Conservation (phyloP, 1,284 basidiomycete species). For the Chalciporus sp. region DNA sequence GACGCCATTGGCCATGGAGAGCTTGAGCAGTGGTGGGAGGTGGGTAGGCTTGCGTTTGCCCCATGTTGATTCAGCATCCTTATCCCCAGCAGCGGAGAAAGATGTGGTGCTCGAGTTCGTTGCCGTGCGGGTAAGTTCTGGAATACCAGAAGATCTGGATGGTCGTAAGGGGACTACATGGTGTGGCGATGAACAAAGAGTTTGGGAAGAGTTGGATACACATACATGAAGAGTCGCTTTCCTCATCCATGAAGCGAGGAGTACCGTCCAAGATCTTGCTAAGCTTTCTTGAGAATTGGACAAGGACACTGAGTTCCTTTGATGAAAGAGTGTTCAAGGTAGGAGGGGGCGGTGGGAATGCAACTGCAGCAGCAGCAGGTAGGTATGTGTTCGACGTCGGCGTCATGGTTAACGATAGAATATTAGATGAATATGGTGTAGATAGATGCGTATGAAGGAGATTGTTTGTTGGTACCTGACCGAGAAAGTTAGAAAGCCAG, state of each 20-base stretch:
- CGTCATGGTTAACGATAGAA: constrained; percentile 8
- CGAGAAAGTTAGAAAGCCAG: neutral
- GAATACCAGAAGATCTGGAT: neutral
- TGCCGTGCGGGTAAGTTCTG: constrained; percentile 1
- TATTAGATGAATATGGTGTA: constrained; percentile 4
- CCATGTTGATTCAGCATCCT: constrained; percentile 21
- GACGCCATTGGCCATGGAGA: constrained; percentile 3
- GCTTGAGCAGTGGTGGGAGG: constrained; percentile 26
- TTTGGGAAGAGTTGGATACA: neutral
- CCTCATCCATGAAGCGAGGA: constrained; percentile 51
- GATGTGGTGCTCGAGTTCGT: neutral
- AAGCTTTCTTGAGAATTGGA: constrained; percentile 63
- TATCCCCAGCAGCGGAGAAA: neutral
- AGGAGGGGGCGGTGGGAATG: constrained; percentile 57
- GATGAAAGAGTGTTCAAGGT: constrained; percentile 59
- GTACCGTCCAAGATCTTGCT: constrained; percentile 60
- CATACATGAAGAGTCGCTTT: constrained; percentile 27
- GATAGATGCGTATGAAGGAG: neutral
- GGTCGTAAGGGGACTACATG: constrained; percentile 8
- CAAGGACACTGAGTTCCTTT: constrained; percentile 55
- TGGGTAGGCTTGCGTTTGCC: constrained; percentile 31
- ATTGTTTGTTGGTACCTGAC: constrained; percentile 2
- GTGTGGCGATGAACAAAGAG: neutral
- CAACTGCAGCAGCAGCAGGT: constrained; percentile 35
- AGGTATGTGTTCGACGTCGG: constrained; percentile 8